Conservation (phyloP, 768 basidiomycete genomes). For the Lactifluus hygrophoroides region DNA sequence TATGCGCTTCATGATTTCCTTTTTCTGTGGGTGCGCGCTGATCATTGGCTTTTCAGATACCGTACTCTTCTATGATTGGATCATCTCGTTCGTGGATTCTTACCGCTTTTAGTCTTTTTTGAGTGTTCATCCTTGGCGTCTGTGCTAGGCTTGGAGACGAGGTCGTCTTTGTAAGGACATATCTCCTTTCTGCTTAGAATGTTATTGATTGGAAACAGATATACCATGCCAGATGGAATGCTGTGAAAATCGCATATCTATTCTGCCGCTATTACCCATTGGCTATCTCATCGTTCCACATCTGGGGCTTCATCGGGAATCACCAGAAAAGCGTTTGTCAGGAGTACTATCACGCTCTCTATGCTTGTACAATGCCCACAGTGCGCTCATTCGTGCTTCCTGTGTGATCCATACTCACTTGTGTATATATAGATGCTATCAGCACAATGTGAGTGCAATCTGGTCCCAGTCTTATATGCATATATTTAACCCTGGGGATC, state of each 20-base stretch:
- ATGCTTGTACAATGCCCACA: conserved; percentile 2
- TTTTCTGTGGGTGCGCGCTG: not conserved
- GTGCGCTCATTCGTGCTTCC: not conserved
- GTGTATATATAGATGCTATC: conserved; percentile 2
- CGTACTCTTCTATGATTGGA: conserved; percentile 20
- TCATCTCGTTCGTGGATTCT: conserved; percentile 13
- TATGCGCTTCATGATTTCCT: not conserved
- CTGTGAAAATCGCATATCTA: conserved; percentile 12
- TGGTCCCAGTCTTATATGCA: too few relatives aligned
- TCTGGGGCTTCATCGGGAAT: conserved; percentile 11
- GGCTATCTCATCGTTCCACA: conserved; percentile 2
- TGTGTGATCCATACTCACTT: not conserved
- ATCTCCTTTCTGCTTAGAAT: not conserved
- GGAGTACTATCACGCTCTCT: conserved; percentile 2
- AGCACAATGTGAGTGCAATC: conserved; percentile 6
- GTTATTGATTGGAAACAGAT: conserved; percentile 1
- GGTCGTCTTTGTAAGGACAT: not conserved
- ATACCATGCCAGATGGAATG: conserved; percentile 11
- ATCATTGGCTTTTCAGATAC: conserved; percentile 2
- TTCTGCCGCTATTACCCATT: conserved; percentile 18
- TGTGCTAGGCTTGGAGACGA: conserved; percentile 16
- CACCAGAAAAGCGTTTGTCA: not conserved
- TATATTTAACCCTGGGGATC: not conserved
- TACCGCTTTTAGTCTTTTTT: not conserved
- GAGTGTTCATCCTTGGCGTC: not conserved